Evolutionary conservation across 176 grass and related monocot genomes (phyloP).

Genomic region (Microstegium vimineum): DNA sequence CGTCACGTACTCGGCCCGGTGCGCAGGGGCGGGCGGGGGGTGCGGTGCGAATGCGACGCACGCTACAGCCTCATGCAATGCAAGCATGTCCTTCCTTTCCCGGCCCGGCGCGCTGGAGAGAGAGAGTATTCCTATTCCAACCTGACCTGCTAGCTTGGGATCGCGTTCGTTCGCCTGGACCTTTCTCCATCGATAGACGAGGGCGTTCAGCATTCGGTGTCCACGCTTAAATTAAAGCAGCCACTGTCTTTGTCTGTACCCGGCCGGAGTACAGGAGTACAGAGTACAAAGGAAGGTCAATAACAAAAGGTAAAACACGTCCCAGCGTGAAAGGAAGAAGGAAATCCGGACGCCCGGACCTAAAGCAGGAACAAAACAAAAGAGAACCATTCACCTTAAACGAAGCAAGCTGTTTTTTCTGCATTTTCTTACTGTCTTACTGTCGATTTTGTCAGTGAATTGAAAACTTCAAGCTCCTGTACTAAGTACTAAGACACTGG

Average conservation of each 20-base stretch:
- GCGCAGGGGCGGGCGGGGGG: background rate
- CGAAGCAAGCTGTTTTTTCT: background rate
- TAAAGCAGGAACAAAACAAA: background rate
- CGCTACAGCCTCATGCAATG: too few species aligned
- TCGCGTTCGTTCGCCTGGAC: background rate
- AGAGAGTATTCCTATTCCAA: too few species aligned
- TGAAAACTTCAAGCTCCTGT: too few species aligned
- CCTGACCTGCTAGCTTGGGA: too few species aligned
- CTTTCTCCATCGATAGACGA: background rate
- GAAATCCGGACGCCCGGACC: too few species aligned
- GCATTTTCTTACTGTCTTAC: too few species aligned
- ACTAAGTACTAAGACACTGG: too few species aligned
- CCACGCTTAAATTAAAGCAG: background rate
- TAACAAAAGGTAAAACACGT: background rate
- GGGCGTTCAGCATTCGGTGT: background rate
- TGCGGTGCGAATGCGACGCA: too few species aligned
- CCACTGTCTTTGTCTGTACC: background rate
- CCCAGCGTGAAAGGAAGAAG: constrained; percentile 3
- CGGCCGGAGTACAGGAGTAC: background rate
- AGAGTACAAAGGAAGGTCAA: background rate
- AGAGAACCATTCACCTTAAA: background rate
- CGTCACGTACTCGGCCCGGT: too few species aligned
- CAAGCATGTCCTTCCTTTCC: too few species aligned
- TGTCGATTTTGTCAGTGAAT: too few species aligned
- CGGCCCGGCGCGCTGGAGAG: too few species aligned